A percentile compares a stretch with the other conserved stretches of the same genome.
Evolutionary conservation across 2,329 filamentous ascomycete species (phyloP).

Genomic region (Neonectria faginata): DNA sequence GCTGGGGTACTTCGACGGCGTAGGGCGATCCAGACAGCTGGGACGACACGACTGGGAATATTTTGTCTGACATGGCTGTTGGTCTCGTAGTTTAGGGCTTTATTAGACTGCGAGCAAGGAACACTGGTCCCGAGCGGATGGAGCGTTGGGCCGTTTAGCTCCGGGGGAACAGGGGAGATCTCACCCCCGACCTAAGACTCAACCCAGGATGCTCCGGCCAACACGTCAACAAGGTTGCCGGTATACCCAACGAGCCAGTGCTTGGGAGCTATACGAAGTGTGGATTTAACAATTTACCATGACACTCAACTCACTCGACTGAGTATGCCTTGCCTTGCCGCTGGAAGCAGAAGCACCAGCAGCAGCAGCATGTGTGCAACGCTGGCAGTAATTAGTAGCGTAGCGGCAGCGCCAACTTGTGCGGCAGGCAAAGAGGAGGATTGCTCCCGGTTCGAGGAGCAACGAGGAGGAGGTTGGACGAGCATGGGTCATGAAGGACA

Average conservation of each 20-base stretch:
- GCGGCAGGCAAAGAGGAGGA: slow-evolving; percentile 22
- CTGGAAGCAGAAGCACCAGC: background rate
- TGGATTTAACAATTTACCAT: background rate
- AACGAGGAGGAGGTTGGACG: slow-evolving; percentile 13
- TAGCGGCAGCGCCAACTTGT: slow-evolving; percentile 20
- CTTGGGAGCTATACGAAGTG: background rate
- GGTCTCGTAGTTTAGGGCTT: slow-evolving; percentile 9
- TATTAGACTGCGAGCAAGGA: slow-evolving; percentile 19
- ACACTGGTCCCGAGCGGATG: slow-evolving; percentile 25
- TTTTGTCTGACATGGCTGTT: slow-evolving; percentile 14
- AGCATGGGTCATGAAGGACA: slow-evolving; percentile 16
- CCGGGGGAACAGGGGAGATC: slow-evolving; percentile 15
- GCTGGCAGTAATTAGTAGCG: slow-evolving; percentile 3
- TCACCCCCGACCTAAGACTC: background rate
- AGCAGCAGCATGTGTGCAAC: slow-evolving; percentile 11
- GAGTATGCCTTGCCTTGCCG: slow-evolving; percentile 1
- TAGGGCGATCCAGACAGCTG: slow-evolving; percentile 18
- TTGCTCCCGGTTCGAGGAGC: slow-evolving; percentile 7
- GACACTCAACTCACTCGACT: background rate
- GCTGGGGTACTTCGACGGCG: slow-evolving; percentile 14
- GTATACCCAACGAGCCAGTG: background rate
- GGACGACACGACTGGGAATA: slow-evolving; percentile 14
- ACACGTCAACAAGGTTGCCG: slow-evolving; percentile 2
- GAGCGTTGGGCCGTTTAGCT: slow-evolving; percentile 18
- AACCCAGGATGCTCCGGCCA: background rate